Evolutionary conservation across 495 filamentous ascomycete genomes (phyloP), one percentile per base, ranked within the genome.

Genomic region (Penicillium soppii): DNA sequence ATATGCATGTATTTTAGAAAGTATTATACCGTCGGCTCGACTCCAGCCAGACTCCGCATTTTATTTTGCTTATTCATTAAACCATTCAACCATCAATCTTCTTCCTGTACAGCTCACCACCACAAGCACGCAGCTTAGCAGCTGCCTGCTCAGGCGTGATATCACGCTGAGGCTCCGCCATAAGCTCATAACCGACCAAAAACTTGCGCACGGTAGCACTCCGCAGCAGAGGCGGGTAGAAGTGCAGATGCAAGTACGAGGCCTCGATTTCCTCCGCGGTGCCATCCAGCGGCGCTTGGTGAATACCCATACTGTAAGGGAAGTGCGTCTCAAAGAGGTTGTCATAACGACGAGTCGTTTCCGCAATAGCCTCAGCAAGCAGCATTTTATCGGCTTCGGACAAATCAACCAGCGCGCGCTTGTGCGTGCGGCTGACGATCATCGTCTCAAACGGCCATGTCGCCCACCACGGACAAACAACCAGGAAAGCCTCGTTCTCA

Each of bases 101-200:
- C 69, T 84, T 88, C 50, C 94, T 82, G 61, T 97, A 97, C 43
- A 97, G 70, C 67, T 88, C 82, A 5, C 91, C 91, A 0, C 86
- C 90, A 42, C 88, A 83, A 43, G 77, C 76, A 52, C 91, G 78
- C 43, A 98, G 68, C 30, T 82, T 82, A 23, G 82, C 85, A 22
- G 94, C 89, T 10, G 95, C 94, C 67, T 98, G 94, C 68, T 98
- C 94, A 0, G 94, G 92, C 1, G 95, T 98, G 61, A 98, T 98
- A 66, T 98, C 94, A 41, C 94, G 82, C 68, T 98, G 94, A 21
- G 94, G 94, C 70, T 98, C 94, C 2, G 88, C 94, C 84, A 98
- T 83, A 76, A 98, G 71, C 70, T 98, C 79, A 62, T 72, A 85
- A 44, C 94, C 94, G 22, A 97, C 94, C 33, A 96, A 62, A 72